Percentiles rank a stretch among this genome's conserved stretches.
Conservation (phyloP, 1,139 yeast species). For the Sugiyamaella xylanicola region DNA sequence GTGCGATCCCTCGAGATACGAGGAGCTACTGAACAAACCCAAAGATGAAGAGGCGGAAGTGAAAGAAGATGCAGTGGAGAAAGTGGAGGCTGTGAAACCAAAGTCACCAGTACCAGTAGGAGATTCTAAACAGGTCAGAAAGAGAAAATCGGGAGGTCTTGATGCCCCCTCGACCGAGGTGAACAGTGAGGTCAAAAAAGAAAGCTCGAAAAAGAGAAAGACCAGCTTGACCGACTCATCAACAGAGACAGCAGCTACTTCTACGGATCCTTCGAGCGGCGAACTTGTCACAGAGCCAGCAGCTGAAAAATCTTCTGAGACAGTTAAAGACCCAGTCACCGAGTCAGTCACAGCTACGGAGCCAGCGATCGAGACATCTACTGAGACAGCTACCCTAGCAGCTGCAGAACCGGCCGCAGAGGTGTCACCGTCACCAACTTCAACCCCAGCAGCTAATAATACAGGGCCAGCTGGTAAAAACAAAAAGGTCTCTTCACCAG, state of each 20-base stretch:
- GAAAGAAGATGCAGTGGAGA: not conserved
- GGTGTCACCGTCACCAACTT: not conserved
- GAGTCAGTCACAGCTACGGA: not conserved
- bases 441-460: no score
- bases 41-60: constrained; percentile 17
- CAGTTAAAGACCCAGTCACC: no score
- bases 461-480: no score
- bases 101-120: no score
- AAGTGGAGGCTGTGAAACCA: constrained; percentile 1
- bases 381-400: no score
- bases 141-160: constrained; percentile 1
- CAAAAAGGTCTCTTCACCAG: not conserved
- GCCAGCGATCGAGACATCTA: not conserved
- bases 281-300: no score
- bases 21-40: constrained; percentile 5
- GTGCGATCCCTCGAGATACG: constrained; percentile 42
- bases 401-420: not conserved
- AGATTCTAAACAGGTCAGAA: not conserved
- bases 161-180: not conserved
- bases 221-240: not conserved
- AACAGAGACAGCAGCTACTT: not conserved
- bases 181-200: not conserved
- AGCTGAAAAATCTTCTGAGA: no score
- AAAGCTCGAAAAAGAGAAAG: not conserved
- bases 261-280: not conserved